These are phyloP conservation scores for Lipomyces lipofer DNA, from an alignment of 805 yeast genomes.

Conservation along the genomic window DNA sequence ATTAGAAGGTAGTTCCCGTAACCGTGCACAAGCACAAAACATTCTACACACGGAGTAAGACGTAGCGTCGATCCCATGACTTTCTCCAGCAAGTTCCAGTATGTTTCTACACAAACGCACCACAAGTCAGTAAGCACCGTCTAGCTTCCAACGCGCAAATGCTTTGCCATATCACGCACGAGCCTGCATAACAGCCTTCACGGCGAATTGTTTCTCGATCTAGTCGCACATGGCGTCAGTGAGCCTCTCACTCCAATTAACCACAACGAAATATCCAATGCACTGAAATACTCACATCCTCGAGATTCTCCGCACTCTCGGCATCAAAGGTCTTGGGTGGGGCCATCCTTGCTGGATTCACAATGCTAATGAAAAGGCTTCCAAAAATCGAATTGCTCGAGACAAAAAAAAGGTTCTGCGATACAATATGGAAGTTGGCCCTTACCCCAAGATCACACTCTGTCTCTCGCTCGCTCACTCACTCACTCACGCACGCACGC, in stretches of 20 bases:
- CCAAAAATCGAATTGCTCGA: no score
- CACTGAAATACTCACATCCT: conserved; percentile 49
- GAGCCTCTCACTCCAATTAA: no score
- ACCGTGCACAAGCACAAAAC: not conserved
- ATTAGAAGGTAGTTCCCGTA: no score
- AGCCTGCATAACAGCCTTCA: conserved; percentile 93
- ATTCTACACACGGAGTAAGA: conserved; percentile 38
- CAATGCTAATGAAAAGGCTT: no score
- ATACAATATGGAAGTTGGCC: no score
- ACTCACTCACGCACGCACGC: no score
- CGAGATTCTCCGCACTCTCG: conserved; percentile 89
- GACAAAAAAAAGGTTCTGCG: no score
- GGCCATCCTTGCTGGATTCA: no score
- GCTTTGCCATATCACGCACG: conserved; percentile 37
- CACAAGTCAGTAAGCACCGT: not conserved
- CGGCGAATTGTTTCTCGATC: conserved; percentile 97
- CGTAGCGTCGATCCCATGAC: conserved; percentile 78
- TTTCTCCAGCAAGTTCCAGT: conserved; percentile 76
- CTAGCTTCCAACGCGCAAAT: not conserved
- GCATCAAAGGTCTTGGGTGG: conserved; percentile 59
- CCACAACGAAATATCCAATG: not conserved
- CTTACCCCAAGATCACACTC: no score
- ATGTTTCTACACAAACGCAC: conserved; percentile 50
- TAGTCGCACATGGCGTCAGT: conserved; percentile 15
- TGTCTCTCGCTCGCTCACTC: no score